Evolutionary conservation across 305 asterid genomes (phyloP).

Genomic region (Fraxinus ornus): DNA sequence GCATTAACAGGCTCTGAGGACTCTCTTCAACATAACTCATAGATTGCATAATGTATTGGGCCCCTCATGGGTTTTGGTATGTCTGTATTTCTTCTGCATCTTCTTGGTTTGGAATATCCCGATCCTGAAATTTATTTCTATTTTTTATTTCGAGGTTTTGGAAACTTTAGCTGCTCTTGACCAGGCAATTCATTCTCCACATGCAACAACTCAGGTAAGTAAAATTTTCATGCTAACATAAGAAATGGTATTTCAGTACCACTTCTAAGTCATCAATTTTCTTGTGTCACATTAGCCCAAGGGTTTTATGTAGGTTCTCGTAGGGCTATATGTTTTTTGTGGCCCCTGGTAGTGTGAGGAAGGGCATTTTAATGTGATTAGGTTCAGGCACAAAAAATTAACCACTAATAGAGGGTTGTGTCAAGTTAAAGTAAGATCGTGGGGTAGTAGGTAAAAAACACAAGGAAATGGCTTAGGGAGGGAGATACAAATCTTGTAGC

Average conservation of each 20-base stretch:
- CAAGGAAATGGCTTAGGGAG: not conserved
- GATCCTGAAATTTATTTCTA: constrained; percentile 27
- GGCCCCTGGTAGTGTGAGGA: not conserved
- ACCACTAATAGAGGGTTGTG: not conserved
- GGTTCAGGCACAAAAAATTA: not conserved
- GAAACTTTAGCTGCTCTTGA: constrained; percentile 96
- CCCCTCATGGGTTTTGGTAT: constrained; percentile 98
- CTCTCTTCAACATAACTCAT: constrained; percentile 95
- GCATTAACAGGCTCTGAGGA: constrained; percentile 73
- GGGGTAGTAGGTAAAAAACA: not conserved
- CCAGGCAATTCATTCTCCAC: constrained; percentile 94
- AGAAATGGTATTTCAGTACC: not conserved
- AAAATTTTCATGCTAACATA: constrained; percentile 7
- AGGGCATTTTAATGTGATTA: not conserved
- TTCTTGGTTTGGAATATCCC: constrained; percentile 5
- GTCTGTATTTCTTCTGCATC: constrained; percentile 27
- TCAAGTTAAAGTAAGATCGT: not conserved
- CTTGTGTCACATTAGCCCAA: not conserved
- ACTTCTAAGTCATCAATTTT: not conserved
- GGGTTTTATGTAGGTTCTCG: not conserved
- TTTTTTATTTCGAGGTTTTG: constrained; percentile 62
- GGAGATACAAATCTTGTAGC: not conserved
- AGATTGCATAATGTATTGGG: constrained; percentile 94
- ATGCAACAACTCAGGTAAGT: constrained; percentile 91
- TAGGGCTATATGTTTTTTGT: not conserved